Conservation (phyloP, 768 basidiomycete genomes). For the Kwoniella sp. region DNA sequence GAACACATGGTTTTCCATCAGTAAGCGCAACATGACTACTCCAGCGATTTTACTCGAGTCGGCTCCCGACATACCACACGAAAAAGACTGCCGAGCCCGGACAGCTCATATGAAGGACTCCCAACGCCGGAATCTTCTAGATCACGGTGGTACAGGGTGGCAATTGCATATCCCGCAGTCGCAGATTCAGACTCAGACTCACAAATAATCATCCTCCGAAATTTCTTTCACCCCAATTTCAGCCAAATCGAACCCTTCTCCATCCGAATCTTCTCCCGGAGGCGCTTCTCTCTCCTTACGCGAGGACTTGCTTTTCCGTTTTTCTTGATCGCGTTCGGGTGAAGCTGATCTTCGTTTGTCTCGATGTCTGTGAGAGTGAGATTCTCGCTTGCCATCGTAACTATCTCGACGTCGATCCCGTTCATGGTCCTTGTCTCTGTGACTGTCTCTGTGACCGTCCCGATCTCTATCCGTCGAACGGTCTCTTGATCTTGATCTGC, state of each 20-base stretch:
- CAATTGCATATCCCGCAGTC: no score
- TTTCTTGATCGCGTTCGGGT: slow-evolving; percentile 19
- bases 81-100: no score
- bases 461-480: slow-evolving; percentile 4
- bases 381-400: slow-evolving; percentile 3
- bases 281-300: slow-evolving; percentile 18
- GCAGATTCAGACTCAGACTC: slow-evolving; percentile 25
- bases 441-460: background rate
- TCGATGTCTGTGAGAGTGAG: background rate
- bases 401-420: slow-evolving; percentile 17
- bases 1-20: no score
- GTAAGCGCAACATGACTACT: no score
- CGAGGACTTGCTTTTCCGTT: slow-evolving; percentile 13
- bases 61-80: no score
- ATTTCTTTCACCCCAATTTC: slow-evolving; percentile 63
- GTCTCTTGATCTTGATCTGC: slow-evolving; percentile 14
- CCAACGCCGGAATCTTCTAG: no score
- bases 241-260: slow-evolving; percentile 56
- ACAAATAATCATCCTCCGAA: slow-evolving; percentile 81
- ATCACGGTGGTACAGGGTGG: no score
- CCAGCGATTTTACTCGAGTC: no score
- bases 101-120: no score
- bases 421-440: background rate
- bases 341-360: slow-evolving; percentile 17
- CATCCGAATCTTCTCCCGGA: slow-evolving; percentile 29